Percentiles rank a stretch among this genome's conserved stretches.
These are phyloP conservation scores for Ceratopteris richardii DNA, from an alignment of 75 land plant genomes.

Conservation along the genomic window DNA sequence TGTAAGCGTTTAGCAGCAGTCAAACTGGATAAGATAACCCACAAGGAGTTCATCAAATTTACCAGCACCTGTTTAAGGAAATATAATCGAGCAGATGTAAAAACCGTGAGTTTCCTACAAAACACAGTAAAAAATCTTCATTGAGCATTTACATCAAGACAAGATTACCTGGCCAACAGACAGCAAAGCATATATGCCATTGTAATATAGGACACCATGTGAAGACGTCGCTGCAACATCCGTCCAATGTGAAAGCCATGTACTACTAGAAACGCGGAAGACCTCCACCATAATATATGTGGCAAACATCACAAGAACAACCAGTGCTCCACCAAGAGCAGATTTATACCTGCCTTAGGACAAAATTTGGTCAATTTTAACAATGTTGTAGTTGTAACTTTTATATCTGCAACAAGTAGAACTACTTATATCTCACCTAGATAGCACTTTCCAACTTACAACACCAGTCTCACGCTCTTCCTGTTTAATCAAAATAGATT, in stretches of 20 bases:
- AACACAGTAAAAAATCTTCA: too few relatives aligned
- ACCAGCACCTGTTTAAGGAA: slow-evolving; percentile 49
- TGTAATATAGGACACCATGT: slow-evolving; percentile 54
- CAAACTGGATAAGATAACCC: slow-evolving; percentile 81
- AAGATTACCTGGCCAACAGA: slow-evolving; percentile 77
- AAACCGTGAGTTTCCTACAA: too few relatives aligned
- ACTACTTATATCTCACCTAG: slow-evolving; percentile 67
- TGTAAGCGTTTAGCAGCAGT: slow-evolving; percentile 77
- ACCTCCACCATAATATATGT: slow-evolving; percentile 67
- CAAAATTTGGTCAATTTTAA: neutral
- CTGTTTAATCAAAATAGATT: slow-evolving; percentile 75
- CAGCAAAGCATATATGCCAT: slow-evolving; percentile 56
- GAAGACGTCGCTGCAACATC: slow-evolving; percentile 29
- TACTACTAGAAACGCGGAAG: slow-evolving; percentile 71
- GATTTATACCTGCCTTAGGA: slow-evolving; percentile 50
- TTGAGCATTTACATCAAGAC: too few relatives aligned
- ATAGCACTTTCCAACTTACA: slow-evolving; percentile 69
- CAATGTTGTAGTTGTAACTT: too few relatives aligned
- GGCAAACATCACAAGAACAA: slow-evolving; percentile 54
- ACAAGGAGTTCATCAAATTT: slow-evolving; percentile 70
- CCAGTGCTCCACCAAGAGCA: slow-evolving; percentile 89
- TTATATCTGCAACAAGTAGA: too few relatives aligned
- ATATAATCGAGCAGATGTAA: neutral
- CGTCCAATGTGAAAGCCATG: slow-evolving; percentile 89
- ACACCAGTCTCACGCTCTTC: slow-evolving; percentile 97